Percentiles rank a stretch among this genome's conserved stretches.
These are phyloP conservation scores for Endothia cerciana DNA, from an alignment of 2,329 filamentous ascomycete species.

Conservation along the genomic window DNA sequence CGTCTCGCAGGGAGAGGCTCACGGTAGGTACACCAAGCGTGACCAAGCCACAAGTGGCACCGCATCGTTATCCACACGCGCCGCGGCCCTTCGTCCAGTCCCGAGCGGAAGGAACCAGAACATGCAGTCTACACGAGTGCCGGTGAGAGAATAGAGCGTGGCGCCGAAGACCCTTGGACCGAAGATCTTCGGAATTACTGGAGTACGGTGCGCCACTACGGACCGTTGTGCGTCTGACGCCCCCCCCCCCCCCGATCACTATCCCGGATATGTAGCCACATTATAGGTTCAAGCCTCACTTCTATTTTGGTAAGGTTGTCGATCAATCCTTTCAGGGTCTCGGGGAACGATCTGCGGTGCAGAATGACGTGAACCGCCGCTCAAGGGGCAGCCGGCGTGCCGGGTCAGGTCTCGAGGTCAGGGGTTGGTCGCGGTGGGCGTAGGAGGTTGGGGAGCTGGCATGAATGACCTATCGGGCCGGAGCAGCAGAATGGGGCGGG, in stretches of 20 bases:
- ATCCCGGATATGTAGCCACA: too few relatives aligned
- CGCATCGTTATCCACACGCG: neutral
- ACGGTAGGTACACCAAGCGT: neutral
- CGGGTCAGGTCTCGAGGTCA: neutral
- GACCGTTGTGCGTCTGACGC: too few relatives aligned
- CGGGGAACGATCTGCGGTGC: conserved; percentile 7
- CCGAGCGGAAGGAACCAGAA: neutral
- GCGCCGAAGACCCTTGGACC: neutral
- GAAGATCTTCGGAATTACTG: conserved; percentile 7
- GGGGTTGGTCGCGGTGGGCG: too few relatives aligned
- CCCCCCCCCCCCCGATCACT: too few relatives aligned
- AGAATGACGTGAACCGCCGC: neutral
- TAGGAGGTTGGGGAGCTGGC: too few relatives aligned
- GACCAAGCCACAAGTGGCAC: conserved; percentile 17
- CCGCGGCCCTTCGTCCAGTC: neutral
- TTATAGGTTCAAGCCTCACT: neutral
- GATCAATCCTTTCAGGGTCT: neutral
- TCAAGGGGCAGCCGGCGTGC: neutral
- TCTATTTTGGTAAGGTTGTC: neutral
- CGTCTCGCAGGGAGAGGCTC: neutral
- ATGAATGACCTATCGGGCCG: too few relatives aligned
- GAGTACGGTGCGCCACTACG: too few relatives aligned
- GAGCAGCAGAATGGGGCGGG: too few relatives aligned
- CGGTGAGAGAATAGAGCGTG: neutral
- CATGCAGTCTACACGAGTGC: neutral